Evolutionary conservation across 306 rosid species (phyloP).

Genomic region (Malus sieversii): DNA sequence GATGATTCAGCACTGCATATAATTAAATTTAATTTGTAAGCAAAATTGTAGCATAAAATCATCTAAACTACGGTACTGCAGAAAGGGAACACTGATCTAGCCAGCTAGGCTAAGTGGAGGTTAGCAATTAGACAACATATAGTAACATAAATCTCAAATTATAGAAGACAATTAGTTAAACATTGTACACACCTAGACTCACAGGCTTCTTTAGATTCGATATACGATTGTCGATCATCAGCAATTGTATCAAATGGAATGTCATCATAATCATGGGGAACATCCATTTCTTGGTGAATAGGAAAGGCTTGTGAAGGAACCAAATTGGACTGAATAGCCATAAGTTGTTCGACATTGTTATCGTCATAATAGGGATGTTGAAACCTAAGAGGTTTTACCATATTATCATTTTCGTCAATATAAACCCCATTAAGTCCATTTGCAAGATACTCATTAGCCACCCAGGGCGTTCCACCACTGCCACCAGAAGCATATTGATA

Average conservation of each 20-base stretch:
- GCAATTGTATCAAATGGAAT: slow-evolving; percentile 27
- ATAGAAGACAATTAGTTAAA: background rate
- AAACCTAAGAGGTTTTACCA: slow-evolving; percentile 6
- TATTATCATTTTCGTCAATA: slow-evolving; percentile 7
- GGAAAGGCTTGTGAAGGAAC: background rate
- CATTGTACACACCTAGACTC: slow-evolving; percentile 26
- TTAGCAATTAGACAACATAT: no score
- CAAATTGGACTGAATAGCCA: slow-evolving; percentile 6
- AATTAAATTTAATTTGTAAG: background rate
- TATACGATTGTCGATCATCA: slow-evolving; percentile 24
- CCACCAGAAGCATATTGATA: background rate
- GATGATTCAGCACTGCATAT: slow-evolving; percentile 30
- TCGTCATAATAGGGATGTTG: slow-evolving; percentile 2
- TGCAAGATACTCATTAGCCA: background rate
- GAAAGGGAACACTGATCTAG: background rate
- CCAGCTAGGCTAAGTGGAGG: no score
- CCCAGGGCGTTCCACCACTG: background rate
- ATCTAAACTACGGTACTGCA: background rate
- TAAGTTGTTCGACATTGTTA: slow-evolving; percentile 9
- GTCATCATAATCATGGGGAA: slow-evolving; percentile 20
- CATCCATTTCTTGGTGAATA: slow-evolving; percentile 17
- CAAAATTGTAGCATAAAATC: background rate
- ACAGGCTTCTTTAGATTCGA: slow-evolving; percentile 26
- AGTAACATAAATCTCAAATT: background rate
- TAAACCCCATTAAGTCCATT: slow-evolving; percentile 3